Evolutionary conservation across 345 rosid genomes (phyloP).

Genomic region (Salix udensis): DNA sequence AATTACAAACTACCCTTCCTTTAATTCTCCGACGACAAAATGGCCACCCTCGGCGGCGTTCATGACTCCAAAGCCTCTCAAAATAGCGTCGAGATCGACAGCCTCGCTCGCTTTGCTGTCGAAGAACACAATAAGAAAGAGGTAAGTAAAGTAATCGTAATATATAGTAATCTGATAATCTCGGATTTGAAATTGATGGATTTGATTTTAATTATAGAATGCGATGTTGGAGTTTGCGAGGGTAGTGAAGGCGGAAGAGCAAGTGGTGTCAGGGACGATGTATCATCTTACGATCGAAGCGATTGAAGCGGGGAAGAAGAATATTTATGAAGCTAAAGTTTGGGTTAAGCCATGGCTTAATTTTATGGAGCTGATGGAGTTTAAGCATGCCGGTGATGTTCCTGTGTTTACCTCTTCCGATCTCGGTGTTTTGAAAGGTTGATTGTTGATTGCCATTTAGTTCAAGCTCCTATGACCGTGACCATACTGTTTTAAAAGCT

Average conservation of each 20-base stretch:
- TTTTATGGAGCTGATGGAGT: conserved; percentile 83
- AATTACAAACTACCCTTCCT: background rate
- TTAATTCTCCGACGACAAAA: conserved; percentile 27
- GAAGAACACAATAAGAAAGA: conserved; percentile 87
- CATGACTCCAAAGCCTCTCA: conserved; percentile 46
- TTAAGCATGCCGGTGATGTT: conserved; percentile 66
- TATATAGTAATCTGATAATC: background rate
- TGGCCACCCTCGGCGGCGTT: conserved; percentile 69
- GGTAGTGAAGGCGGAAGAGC: conserved; percentile 85
- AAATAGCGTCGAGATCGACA: conserved; percentile 62
- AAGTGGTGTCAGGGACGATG: conserved; percentile 79
- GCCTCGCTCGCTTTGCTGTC: conserved; percentile 83
- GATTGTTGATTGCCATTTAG: background rate
- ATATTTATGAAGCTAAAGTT: conserved; percentile 83
- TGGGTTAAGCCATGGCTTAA: conserved; percentile 96
- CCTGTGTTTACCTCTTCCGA: conserved; percentile 62
- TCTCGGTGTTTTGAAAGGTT: conserved; percentile 78
- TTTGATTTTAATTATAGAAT: conserved; percentile 35
- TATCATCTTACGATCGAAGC: conserved; percentile 82
- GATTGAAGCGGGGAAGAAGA: conserved; percentile 73
- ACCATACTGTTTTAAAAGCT: too few relatives aligned
- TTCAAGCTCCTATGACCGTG: too few relatives aligned
- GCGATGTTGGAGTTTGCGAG: conserved; percentile 75
- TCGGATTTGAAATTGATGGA: background rate
- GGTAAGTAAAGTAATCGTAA: conserved; percentile 29